These are phyloP conservation scores for Castanea sativa DNA, from an alignment of 306 rosid genomes.

Conservation along the genomic window DNA sequence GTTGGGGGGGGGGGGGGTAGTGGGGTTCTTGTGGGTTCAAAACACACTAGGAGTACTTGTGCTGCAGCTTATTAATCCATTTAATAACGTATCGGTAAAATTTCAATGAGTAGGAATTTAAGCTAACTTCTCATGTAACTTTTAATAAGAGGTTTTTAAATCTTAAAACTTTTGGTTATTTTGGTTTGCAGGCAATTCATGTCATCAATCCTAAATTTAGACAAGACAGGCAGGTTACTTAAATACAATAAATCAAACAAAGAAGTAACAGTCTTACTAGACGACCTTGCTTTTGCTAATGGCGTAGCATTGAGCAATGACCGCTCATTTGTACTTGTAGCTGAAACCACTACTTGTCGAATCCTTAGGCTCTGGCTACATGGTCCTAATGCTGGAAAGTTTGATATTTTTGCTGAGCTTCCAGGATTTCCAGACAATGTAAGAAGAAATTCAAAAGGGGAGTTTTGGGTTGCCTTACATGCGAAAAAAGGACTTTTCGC, in stretches of 20 bases:
- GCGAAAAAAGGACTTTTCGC: slow-evolving; percentile 48
- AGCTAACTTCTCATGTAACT: background rate
- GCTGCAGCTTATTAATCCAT: background rate
- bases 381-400: slow-evolving; percentile 69
- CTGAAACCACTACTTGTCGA: slow-evolving; percentile 57
- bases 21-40: no score
- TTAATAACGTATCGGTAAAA: background rate
- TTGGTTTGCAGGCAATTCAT: slow-evolving; percentile 69
- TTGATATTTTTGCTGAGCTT: slow-evolving; percentile 55
- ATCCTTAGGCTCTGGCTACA: slow-evolving; percentile 79
- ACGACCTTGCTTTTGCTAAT: slow-evolving; percentile 70
- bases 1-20: no score
- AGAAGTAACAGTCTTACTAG: slow-evolving; percentile 57
- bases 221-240: slow-evolving; percentile 71
- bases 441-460: slow-evolving; percentile 67
- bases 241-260: slow-evolving; percentile 60
- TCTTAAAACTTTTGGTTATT: slow-evolving; percentile 12
- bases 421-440: slow-evolving; percentile 87
- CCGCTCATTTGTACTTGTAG: slow-evolving; percentile 68
- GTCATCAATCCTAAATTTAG: slow-evolving; percentile 57
- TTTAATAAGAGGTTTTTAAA: background rate
- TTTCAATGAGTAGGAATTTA: background rate
- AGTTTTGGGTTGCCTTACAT: slow-evolving; percentile 89
- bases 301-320: slow-evolving; percentile 84
- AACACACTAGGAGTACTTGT: background rate